Evolutionary conservation across 805 yeast species (phyloP).

Genomic region (Suhomyces prunicola): DNA sequence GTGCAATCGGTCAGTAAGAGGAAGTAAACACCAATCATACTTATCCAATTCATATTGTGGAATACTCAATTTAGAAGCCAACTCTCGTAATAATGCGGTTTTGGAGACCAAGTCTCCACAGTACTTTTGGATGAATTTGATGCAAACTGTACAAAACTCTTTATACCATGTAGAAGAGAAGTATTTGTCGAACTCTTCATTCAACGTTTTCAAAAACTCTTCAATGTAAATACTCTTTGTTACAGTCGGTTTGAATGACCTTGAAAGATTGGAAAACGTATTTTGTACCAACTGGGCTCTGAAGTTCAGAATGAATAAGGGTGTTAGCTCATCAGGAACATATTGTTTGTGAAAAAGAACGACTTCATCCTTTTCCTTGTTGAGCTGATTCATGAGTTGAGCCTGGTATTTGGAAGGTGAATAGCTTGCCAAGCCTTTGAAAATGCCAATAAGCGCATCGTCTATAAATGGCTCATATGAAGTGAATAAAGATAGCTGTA

Average conservation of each 20-base stretch:
- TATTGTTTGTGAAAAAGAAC: conserved; percentile 16
- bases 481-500: conserved; percentile 21
- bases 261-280: conserved; percentile 18
- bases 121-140: conserved; percentile 20
- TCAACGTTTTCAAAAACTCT: conserved; percentile 21
- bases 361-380: conserved; percentile 13
- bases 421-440: conserved; percentile 25
- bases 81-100: conserved; percentile 14
- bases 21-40: conserved; percentile 20
- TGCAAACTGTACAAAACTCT: conserved; percentile 28
- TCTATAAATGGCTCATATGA: conserved; percentile 20
- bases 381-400: conserved; percentile 17
- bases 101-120: conserved; percentile 13
- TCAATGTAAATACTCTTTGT: conserved; percentile 16
- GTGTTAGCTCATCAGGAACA: conserved; percentile 15
- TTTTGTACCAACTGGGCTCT: conserved; percentile 17
- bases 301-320: conserved; percentile 17
- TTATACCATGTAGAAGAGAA: conserved; percentile 20
- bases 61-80: conserved; percentile 28
- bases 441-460: conserved; percentile 17
- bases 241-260: conserved; percentile 6
- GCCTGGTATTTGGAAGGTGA: conserved; percentile 25
- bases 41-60: conserved; percentile 19
- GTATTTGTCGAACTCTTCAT: conserved; percentile 25
- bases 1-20: conserved; percentile 21